These are phyloP conservation scores for Ustilago cynodontis DNA, from an alignment of 1,284 basidiomycete genomes.

Conservation along the genomic window DNA sequence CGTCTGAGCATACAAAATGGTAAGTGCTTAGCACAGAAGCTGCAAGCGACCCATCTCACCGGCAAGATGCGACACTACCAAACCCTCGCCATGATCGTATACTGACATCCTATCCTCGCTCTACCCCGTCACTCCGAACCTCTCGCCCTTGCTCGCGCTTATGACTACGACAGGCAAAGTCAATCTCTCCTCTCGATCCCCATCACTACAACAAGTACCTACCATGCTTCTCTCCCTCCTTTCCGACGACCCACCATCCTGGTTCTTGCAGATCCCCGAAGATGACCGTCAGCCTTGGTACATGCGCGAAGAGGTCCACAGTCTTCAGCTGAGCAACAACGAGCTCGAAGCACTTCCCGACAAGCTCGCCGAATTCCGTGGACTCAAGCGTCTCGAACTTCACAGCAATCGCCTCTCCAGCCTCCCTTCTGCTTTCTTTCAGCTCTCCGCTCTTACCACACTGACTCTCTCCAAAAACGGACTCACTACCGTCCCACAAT, in stretches of 20 bases:
- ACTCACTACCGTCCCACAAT: slow-evolving; percentile 51
- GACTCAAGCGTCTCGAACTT: slow-evolving; percentile 58
- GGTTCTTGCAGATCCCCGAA: slow-evolving; percentile 55
- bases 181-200: slow-evolving; percentile 53
- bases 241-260: slow-evolving; percentile 51
- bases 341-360: slow-evolving; percentile 49
- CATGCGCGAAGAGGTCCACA: slow-evolving; percentile 51
- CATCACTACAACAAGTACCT: slow-evolving; percentile 49
- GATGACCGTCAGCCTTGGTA: slow-evolving; percentile 58
- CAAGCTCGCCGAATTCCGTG: slow-evolving; percentile 52
- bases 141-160: neutral
- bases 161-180: slow-evolving; percentile 29
- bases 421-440: slow-evolving; percentile 49
- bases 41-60: neutral
- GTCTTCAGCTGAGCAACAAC: slow-evolving; percentile 56
- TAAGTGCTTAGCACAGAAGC: slow-evolving; percentile 2
- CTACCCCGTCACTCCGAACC: neutral
- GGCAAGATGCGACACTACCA: neutral
- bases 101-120: neutral
- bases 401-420: slow-evolving; percentile 57
- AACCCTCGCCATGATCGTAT: neutral
- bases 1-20: slow-evolving; percentile 45
- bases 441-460: slow-evolving; percentile 54
- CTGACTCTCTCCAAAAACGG: slow-evolving; percentile 59
- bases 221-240: slow-evolving; percentile 50